A percentile compares a stretch with the other conserved stretches of the same genome.
Conservation (phyloP, 1,284 basidiomycete species). For the Abortiporus biennis region DNA sequence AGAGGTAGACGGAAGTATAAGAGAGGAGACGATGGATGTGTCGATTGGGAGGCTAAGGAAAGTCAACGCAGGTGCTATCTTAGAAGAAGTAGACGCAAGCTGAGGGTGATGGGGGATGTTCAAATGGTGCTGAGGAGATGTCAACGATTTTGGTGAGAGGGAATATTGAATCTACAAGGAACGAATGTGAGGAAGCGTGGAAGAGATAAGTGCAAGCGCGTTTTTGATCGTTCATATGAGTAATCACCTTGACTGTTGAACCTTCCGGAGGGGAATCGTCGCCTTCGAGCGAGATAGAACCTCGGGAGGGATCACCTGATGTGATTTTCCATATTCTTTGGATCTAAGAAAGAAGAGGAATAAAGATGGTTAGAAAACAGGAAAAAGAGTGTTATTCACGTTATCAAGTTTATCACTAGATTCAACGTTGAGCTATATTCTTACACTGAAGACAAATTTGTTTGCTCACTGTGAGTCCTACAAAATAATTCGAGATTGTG, state of each 20-base stretch:
- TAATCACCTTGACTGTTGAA: conserved; percentile 62
- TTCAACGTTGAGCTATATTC: neutral
- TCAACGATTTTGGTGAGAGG: too few relatives aligned
- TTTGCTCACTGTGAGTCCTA: conserved; percentile 17
- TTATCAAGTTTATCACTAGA: too few relatives aligned
- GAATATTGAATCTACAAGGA: too few relatives aligned
- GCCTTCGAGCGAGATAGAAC: conserved; percentile 66
- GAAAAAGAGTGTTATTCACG: too few relatives aligned
- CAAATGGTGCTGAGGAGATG: too few relatives aligned
- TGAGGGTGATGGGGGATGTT: too few relatives aligned
- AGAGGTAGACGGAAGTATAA: conserved; percentile 8
- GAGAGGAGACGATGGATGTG: conserved; percentile 6
- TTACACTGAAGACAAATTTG: neutral
- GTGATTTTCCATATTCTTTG: conserved; percentile 52
- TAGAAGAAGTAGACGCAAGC: too few relatives aligned
- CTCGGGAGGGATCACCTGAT: conserved; percentile 77
- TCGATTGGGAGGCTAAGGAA: conserved; percentile 4
- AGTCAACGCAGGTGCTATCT: conserved; percentile 3
- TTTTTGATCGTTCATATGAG: too few relatives aligned
- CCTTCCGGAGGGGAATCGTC: conserved; percentile 53
- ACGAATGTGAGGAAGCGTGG: too few relatives aligned
- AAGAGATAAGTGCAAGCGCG: too few relatives aligned
- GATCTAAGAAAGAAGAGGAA: too few relatives aligned
- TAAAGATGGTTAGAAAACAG: too few relatives aligned
- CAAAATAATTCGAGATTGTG: neutral